Conservation (phyloP, 768 basidiomycete species). For the Astraeus odoratus region DNA sequence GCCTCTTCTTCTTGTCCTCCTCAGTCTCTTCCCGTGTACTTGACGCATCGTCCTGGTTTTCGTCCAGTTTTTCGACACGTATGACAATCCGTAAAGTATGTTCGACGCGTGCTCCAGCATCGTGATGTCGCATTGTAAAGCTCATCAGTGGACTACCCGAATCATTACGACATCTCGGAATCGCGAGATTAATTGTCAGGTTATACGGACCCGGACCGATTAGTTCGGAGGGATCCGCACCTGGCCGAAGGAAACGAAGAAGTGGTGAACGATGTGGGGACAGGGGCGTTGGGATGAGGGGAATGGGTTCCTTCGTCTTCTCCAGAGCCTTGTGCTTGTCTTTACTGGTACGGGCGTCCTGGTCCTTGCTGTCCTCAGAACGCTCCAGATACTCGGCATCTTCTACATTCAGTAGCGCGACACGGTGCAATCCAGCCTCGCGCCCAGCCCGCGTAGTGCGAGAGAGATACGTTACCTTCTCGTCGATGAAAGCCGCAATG, state of each 20-base stretch:
- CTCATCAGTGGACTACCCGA: conserved; percentile 33
- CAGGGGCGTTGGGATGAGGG: conserved; percentile 23
- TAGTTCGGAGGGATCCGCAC: conserved; percentile 16
- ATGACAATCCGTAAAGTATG: conserved; percentile 80
- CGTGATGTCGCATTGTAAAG: conserved; percentile 65
- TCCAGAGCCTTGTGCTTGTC: conserved; percentile 9
- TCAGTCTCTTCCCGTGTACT: conserved; percentile 56
- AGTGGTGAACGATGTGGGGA: conserved; percentile 25
- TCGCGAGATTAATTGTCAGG: conserved; percentile 10
- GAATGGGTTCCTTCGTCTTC: conserved; percentile 7
- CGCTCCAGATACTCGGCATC: conserved; percentile 13
- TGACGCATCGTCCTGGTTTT: conserved; percentile 52
- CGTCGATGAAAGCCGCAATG: conserved; percentile 70
- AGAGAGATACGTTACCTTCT: conserved; percentile 11
- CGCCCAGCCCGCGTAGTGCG: not conserved
- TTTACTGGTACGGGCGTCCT: conserved; percentile 4
- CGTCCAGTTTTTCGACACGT: conserved; percentile 67
- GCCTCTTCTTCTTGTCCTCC: conserved; percentile 68
- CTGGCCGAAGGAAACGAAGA: conserved; percentile 8
- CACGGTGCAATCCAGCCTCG: conserved; percentile 6
- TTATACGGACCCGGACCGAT: conserved; percentile 22
- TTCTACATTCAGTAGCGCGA: conserved; percentile 15
- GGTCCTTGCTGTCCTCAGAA: conserved; percentile 1
- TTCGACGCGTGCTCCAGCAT: conserved; percentile 62
- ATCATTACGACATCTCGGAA: conserved; percentile 12